These are phyloP conservation scores for Dactylellina drechsleri DNA, from an alignment of 2,329 filamentous ascomycete species.

Conservation along the genomic window DNA sequence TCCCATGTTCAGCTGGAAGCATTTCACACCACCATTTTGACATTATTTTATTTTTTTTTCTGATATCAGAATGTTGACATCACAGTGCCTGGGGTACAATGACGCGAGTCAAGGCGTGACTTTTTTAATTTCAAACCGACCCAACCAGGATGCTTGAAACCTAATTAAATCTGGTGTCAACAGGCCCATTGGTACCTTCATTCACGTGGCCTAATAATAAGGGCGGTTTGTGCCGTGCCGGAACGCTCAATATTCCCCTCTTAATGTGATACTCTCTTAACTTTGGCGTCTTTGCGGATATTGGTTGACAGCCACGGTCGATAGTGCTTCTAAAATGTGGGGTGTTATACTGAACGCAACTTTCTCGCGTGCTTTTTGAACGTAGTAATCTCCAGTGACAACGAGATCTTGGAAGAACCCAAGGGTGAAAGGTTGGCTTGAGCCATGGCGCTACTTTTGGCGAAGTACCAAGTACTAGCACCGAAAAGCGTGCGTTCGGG, in stretches of 20 bases:
- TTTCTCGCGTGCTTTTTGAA: too few species aligned
- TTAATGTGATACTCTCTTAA: constrained; percentile 26
- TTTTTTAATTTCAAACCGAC: constrained; percentile 35
- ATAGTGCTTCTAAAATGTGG: neutral
- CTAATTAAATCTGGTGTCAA: constrained; percentile 40
- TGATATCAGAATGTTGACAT: constrained; percentile 49
- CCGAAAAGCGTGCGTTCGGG: constrained; percentile 23
- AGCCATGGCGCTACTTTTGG: constrained; percentile 44
- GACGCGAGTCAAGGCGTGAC: constrained; percentile 50
- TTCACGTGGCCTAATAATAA: constrained; percentile 50
- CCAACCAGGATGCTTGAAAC: constrained; percentile 29
- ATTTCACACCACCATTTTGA: constrained; percentile 35
- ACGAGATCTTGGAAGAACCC: too few species aligned
- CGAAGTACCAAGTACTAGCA: constrained; percentile 35
- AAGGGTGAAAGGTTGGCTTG: constrained; percentile 43
- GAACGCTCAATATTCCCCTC: constrained; percentile 51
- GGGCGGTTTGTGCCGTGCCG: constrained; percentile 42
- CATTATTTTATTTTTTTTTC: constrained; percentile 10
- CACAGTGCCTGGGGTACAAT: constrained; percentile 43
- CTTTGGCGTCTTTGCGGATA: constrained; percentile 5
- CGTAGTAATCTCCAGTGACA: neutral
- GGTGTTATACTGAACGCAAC: neutral
- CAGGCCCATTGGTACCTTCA: constrained; percentile 37
- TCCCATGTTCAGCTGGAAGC: constrained; percentile 43
- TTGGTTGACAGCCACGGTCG: constrained; percentile 13